phyloP scores from a whole-genome alignment of 768 basidiomycete genomes.

The Pleurotus tuoliensis region DNA sequence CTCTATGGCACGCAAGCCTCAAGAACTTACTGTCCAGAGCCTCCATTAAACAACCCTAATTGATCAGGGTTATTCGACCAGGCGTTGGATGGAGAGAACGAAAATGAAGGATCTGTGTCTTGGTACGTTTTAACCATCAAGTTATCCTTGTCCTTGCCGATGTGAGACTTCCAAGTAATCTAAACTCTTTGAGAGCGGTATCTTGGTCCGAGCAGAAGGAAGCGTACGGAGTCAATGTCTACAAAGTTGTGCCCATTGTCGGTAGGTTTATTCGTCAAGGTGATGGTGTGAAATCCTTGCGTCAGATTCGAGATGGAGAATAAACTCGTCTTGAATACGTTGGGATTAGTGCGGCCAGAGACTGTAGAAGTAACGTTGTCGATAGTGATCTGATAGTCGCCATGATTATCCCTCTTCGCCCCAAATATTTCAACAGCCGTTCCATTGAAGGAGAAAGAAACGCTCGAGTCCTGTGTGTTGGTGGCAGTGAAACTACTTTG shows the following conservation, averaged over 20 bases:
- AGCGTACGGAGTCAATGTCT: slow-evolving; percentile 8
- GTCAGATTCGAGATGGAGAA: slow-evolving; percentile 23
- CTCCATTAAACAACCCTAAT: slow-evolving; percentile 36
- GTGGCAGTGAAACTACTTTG: slow-evolving; percentile 31
- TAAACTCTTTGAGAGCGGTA: background rate
- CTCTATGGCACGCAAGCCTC: background rate
- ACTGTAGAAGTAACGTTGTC: slow-evolving; percentile 8
- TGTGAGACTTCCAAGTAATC: slow-evolving; percentile 7
- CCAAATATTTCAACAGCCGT: slow-evolving; percentile 14
- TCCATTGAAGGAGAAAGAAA: slow-evolving; percentile 31
- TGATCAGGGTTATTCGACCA: slow-evolving; percentile 30
- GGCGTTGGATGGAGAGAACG: slow-evolving; percentile 24
- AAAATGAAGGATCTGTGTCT: slow-evolving; percentile 34
- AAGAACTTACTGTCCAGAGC: slow-evolving; percentile 37
- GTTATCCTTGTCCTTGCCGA: slow-evolving; percentile 5
- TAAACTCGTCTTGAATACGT: slow-evolving; percentile 24
- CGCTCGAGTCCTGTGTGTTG: slow-evolving; percentile 19
- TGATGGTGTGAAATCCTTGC: slow-evolving; percentile 25
- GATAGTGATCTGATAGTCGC: slow-evolving; percentile 7
- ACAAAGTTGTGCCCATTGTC: slow-evolving; percentile 1
- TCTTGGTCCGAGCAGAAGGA: background rate
- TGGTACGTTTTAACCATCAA: slow-evolving; percentile 21
- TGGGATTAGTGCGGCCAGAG: slow-evolving; percentile 15
- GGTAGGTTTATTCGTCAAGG: slow-evolving; percentile 12
- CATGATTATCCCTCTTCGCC: slow-evolving; percentile 9